Evolutionary conservation across 441 rosid species (phyloP), one percentile per base, ranked within the genome.

Genomic region (Biscutella laevigata): DNA sequence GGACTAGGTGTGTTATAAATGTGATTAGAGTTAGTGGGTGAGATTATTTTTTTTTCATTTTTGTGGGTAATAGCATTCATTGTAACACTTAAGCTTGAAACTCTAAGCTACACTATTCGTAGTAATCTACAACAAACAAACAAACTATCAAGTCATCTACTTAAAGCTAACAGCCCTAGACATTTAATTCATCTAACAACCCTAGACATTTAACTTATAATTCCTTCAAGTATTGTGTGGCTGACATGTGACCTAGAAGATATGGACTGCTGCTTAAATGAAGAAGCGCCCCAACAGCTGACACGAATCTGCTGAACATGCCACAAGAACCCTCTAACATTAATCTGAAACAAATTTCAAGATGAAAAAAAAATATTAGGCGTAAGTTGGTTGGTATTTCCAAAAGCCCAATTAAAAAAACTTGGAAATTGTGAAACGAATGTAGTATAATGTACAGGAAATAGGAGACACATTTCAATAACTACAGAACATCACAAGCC

Each of bases 241-340:
- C 86, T 47, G 87, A 69, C 74, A 86, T 17, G 20, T 17, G 20
- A 70, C 39, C 88, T 97, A 66, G 86, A 72, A 61, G 77, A 72
- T 36, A 77, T 35, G 5, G 78, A 71, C 51, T 73, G 94, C 38
- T 79, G 67, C 70, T 86, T 94, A 29, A 69, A 61, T 38, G 92
- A 81, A 52, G 95, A 80, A 62, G 77, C 60, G 60, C 99, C 99
- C 99, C 99, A 94, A 70, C 86, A 94, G 64, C 81, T 80, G 54
- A 79, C 72, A 42, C 87, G 95, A 50, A 88, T 84, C 78, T 88
- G 99, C 71, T 92, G 96, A 63, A 89, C 69, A 69, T 88, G 99
- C 21, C 97, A 84, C 54, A 94, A 69, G 70, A 84, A 83, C 25
- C 97, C 99, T 79, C 97, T 78, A 65, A 94, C 83, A 70, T 83